Evolutionary conservation across 192 early-diverging fungal species (phyloP), one percentile per base, ranked within the genome.

Genomic region (Coemansia sp.): DNA sequence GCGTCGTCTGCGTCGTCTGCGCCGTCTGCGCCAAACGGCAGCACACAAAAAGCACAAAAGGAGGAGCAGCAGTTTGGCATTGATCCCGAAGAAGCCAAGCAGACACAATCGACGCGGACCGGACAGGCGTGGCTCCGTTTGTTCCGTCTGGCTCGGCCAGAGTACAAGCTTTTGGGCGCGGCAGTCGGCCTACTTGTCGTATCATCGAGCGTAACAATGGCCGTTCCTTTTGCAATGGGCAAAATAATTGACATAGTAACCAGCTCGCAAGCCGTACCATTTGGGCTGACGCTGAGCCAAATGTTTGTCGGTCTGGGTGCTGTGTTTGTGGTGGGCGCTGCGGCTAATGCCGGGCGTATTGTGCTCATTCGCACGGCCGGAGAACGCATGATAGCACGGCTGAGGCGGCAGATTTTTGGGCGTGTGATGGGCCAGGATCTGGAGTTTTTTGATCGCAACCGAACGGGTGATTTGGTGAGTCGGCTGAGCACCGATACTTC

Each of bases 401-500:
- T 89, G 57, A 74, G 81, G 16, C 38, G 59, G 38, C 72, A 74
- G 22, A 57, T 88, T 4, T 89, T 88, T 54, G 61, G 54, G 9
- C 76, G 82, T 14, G 72, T 89, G 22, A 73, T 89, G 53, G 73
- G 45, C 37, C 85, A 87, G 66, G 88, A 89, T 48, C 78, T 87
- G 61, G 74, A 64, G 8, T 89, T 88, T 51, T 88, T 88, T 59
- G 88, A 89, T 62, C 66, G 61, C 55, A 81, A 86, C 71, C 75
- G 77, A 39, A 77, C 81, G 32, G 92, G 92, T 39, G 92, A 92
- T 57, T 83, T 95, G 22, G 85, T 92, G 16, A 91, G 88, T 29
- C 86, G 92, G 20, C 75, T 95, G 54, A 87, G 88, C 32, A 84
- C 81, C 1, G 93, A 93, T 73, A 92, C 92, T 13, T 73, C 83